Conservation (phyloP, 768 basidiomycete genomes). For the Lentinula sp. region DNA sequence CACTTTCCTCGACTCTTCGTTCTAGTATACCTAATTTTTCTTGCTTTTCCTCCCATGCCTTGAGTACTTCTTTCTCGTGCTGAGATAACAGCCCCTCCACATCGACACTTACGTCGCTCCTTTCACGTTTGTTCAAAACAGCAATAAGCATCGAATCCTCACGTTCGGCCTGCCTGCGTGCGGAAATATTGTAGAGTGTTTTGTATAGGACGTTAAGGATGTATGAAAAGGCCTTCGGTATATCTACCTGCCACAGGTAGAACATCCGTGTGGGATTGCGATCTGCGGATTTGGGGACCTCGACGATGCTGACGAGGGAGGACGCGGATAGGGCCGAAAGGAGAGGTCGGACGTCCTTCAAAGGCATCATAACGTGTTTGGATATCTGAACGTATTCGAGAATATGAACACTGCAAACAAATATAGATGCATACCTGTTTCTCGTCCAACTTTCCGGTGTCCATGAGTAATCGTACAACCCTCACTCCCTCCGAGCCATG, state of each 20-base stretch:
- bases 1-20: slow-evolving; percentile 80
- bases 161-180: slow-evolving; percentile 64
- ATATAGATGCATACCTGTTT: slow-evolving; percentile 59
- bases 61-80: slow-evolving; percentile 70
- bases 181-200: slow-evolving; percentile 79
- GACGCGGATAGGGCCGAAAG: slow-evolving; percentile 76
- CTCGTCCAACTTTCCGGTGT: slow-evolving; percentile 90
- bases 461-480: slow-evolving; percentile 70
- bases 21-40: slow-evolving; percentile 76
- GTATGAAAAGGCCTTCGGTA: slow-evolving; percentile 73
- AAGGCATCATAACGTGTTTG: slow-evolving; percentile 91
- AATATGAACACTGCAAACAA: not conserved
- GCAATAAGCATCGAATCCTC: slow-evolving; percentile 54
- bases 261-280: slow-evolving; percentile 85
- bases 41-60: slow-evolving; percentile 68
- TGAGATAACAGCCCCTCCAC: slow-evolving; percentile 56
- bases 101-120: slow-evolving; percentile 80
- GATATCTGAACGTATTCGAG: slow-evolving; percentile 1
- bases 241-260: slow-evolving; percentile 93
- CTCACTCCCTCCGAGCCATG: slow-evolving; percentile 81
- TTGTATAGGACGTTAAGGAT: slow-evolving; percentile 82
- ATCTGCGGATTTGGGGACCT: slow-evolving; percentile 87
- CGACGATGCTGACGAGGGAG: slow-evolving; percentile 84
- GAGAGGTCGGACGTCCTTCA: slow-evolving; percentile 79
- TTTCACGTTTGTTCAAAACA: slow-evolving; percentile 74